Percentiles rank a stretch among this genome's conserved stretches.
These are phyloP conservation scores for Globisporangium echinulatum DNA, from an alignment of 352 stramenopile species.

Conservation along the genomic window DNA sequence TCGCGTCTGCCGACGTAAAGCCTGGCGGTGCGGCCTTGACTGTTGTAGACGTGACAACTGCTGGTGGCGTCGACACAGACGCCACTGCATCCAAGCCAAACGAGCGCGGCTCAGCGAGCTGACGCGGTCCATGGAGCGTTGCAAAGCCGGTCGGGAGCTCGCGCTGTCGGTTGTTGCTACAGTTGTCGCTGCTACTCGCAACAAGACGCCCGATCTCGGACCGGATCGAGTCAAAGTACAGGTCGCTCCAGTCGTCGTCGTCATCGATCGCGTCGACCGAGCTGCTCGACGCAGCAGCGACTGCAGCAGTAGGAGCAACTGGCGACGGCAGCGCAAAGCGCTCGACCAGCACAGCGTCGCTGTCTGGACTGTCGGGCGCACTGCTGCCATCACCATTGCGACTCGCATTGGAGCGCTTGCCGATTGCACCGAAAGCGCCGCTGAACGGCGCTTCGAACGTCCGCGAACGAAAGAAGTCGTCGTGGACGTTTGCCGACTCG, in stretches of 20 bases:
- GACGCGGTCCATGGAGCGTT: background rate
- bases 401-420: background rate
- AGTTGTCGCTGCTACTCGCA: background rate
- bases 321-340: conserved; percentile 2
- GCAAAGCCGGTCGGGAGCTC: background rate
- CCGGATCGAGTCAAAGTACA: conserved; percentile 20
- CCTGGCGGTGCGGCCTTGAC: conserved; percentile 38
- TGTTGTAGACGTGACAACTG: background rate
- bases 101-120: background rate
- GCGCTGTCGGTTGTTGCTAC: background rate
- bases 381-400: background rate
- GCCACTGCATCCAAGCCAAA: background rate
- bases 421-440: conserved; percentile 10
- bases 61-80: background rate
- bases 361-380: background rate
- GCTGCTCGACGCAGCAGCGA: background rate
- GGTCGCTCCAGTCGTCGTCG: conserved; percentile 15
- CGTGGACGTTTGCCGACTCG: background rate
- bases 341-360: conserved; percentile 7
- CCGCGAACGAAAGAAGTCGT: conserved; percentile 12
- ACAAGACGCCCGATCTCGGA: conserved; percentile 17
- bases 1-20: conserved; percentile 53
- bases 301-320: background rate
- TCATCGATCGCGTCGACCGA: background rate
- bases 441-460: conserved; percentile 12